These are phyloP conservation scores for Papiliotrema flavescens DNA, from an alignment of 1,284 basidiomycete genomes.

Conservation along the genomic window DNA sequence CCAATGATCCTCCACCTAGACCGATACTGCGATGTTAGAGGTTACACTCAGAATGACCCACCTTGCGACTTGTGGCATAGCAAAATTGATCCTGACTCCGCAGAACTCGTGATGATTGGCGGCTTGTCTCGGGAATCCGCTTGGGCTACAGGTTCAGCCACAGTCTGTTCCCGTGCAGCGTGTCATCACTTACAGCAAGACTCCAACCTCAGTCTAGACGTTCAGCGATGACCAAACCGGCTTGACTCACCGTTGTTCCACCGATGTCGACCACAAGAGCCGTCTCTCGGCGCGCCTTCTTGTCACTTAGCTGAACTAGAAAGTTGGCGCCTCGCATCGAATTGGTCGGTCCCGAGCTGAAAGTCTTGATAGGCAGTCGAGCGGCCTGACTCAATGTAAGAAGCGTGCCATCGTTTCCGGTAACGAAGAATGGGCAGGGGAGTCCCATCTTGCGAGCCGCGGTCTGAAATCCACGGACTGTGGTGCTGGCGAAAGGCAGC, in stretches of 20 bases:
- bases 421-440: constrained; percentile 57
- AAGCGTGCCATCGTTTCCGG: constrained; percentile 59
- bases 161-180: too few species aligned
- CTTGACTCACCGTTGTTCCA: constrained; percentile 51
- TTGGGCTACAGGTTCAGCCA: too few species aligned
- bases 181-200: too few species aligned
- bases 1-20: constrained; percentile 37
- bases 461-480: constrained; percentile 55
- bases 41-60: background rate
- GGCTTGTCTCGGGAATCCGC: constrained; percentile 41
- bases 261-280: constrained; percentile 60
- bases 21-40: constrained; percentile 15
- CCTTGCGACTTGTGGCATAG: constrained; percentile 24
- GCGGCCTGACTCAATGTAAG: constrained; percentile 56
- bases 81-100: too few species aligned
- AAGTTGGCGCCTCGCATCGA: constrained; percentile 62
- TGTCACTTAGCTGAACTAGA: constrained; percentile 46
- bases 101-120: too few species aligned
- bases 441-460: constrained; percentile 54
- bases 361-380: constrained; percentile 60
- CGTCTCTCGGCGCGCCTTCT: constrained; percentile 45
- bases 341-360: constrained; percentile 61
- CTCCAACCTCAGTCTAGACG: constrained; percentile 21
- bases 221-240: background rate
- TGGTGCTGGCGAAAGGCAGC: constrained; percentile 54